Percentiles rank a stretch among this genome's conserved stretches.
phyloP scores from a whole-genome alignment of 2,329 filamentous ascomycete genomes.

The Clathrospora elynae region DNA sequence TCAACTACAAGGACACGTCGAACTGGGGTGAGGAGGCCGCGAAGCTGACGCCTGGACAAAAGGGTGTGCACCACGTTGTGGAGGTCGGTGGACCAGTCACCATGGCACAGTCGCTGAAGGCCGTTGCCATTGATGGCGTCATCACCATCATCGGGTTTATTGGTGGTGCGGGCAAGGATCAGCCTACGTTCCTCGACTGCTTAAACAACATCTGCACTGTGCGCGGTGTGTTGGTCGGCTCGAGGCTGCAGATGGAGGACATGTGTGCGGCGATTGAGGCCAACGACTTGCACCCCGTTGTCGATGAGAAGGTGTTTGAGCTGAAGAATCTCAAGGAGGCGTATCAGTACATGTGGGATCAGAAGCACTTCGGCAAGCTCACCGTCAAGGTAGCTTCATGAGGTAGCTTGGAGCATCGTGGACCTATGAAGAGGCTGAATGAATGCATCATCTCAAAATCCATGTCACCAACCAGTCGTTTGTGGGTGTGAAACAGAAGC shows the following conservation, averaged over 20 bases:
- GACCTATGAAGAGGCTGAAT: no score
- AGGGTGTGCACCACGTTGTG: slow-evolving; percentile 66
- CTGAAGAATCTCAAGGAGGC: slow-evolving; percentile 59
- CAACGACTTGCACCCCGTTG: slow-evolving; percentile 63
- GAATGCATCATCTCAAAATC: no score
- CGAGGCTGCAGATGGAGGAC: slow-evolving; percentile 61
- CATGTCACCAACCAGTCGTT: no score
- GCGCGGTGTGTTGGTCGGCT: slow-evolving; percentile 63
- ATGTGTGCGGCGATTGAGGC: slow-evolving; percentile 65
- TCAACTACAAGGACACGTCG: slow-evolving; percentile 61
- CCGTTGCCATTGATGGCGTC: slow-evolving; percentile 60
- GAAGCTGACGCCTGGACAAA: slow-evolving; percentile 56
- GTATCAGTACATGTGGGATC: slow-evolving; percentile 56
- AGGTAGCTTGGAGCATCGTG: no score
- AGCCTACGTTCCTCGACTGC: slow-evolving; percentile 59
- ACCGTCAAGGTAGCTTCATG: slow-evolving; percentile 38
- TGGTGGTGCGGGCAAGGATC: slow-evolving; percentile 55
- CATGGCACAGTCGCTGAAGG: slow-evolving; percentile 58
- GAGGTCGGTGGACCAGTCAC: slow-evolving; percentile 71
- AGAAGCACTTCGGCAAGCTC: slow-evolving; percentile 52
- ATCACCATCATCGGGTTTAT: slow-evolving; percentile 62
- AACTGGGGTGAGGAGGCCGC: slow-evolving; percentile 62
- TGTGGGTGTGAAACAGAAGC: no score
- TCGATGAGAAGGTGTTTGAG: slow-evolving; percentile 63
- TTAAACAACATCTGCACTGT: slow-evolving; percentile 58